Base-by-base conservation (phyloP, 2,329 filamentous ascomycete genomes). In the Colletotrichum sp. region DNA sequence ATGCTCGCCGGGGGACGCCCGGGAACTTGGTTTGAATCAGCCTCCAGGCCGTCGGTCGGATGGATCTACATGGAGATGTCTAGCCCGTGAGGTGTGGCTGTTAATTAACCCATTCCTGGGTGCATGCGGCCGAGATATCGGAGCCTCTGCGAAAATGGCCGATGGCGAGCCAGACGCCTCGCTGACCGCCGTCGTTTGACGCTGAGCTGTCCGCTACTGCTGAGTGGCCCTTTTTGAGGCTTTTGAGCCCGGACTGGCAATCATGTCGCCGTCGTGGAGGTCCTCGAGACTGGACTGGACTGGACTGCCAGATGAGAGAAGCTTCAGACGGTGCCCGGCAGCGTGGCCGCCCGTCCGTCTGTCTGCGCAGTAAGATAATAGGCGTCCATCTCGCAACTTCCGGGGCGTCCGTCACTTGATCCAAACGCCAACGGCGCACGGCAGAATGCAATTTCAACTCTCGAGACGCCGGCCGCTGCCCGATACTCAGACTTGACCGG, bases 341-440 rank as follows among this genome's bases (percentile, higher is more conserved):
- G 65, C 59, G 59, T 60, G 59, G 28, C 30, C 18, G 59, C 18
- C 59, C 59, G 59, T 36, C 30, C n/a, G 26, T 12, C 26, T 22
- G 44, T 52, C 44, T 52, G 44, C 44, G n/a, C 44, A 52, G 44
- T 7, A 52, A 52, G n/a, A 52, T 30, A 62, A 55, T 26, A 32
- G 59, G 57, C n/a, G 30, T 65, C 44, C 24, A 52, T 63, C 60
- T 67, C 55, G 52, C 60, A 63, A 70, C 68, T 52, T 63, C 62
- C 66, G 71, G 66, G 59, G 60, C 34, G 36, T 28, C 75, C 65
- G 60, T 71, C 71, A 67, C 66, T 67, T 66, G 71, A 71, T 44
- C 75, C 48, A 74, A 74, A 75, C 66, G 44, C 72, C 71, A 55
- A 71, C 66, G 71, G 71, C 52, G 75, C 75, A 75, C 75, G 62